Evolutionary conservation across 306 rosid genomes (phyloP).

Genomic region (Mucuna pruriens): DNA sequence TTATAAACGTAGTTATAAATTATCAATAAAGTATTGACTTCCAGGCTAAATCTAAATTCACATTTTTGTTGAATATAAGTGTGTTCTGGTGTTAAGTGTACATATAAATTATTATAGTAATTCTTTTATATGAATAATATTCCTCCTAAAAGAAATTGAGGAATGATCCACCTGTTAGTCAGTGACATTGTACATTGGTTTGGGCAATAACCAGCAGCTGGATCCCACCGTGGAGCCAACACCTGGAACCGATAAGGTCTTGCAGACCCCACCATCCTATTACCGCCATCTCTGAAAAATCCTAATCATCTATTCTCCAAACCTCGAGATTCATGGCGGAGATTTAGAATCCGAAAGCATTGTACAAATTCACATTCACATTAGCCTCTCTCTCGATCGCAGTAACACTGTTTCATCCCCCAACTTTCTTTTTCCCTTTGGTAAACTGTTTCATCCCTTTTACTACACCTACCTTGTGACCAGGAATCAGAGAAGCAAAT

Average conservation of each 20-base stretch:
- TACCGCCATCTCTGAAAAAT: constrained; percentile 43
- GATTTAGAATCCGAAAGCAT: constrained; percentile 1
- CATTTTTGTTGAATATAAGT: no score
- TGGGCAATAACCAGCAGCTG: constrained; percentile 55
- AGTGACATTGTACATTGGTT: constrained; percentile 76
- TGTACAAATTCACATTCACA: background rate
- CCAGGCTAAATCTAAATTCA: no score
- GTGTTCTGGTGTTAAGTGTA: no score
- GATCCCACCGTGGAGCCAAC: constrained; percentile 73
- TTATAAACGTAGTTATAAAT: no score
- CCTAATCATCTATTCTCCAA: constrained; percentile 60
- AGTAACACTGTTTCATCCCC: constrained; percentile 1
- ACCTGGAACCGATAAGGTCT: constrained; percentile 76
- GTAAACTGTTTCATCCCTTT: constrained; percentile 48
- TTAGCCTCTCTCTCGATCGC: background rate
- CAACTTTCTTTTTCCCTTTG: background rate
- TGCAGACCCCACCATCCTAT: constrained; percentile 50
- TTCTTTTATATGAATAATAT: background rate
- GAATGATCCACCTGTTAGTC: constrained; percentile 95
- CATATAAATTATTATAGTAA: background rate
- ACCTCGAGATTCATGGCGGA: constrained; percentile 48
- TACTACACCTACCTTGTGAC: constrained; percentile 38
- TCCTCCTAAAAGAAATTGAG: constrained; percentile 5
- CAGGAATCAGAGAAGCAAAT: background rate
- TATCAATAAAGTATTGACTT: no score